A percentile compares a stretch with the other conserved stretches of the same genome.
Conservation (phyloP, 2,329 filamentous ascomycete species). For the Tolypocladium sp. region DNA sequence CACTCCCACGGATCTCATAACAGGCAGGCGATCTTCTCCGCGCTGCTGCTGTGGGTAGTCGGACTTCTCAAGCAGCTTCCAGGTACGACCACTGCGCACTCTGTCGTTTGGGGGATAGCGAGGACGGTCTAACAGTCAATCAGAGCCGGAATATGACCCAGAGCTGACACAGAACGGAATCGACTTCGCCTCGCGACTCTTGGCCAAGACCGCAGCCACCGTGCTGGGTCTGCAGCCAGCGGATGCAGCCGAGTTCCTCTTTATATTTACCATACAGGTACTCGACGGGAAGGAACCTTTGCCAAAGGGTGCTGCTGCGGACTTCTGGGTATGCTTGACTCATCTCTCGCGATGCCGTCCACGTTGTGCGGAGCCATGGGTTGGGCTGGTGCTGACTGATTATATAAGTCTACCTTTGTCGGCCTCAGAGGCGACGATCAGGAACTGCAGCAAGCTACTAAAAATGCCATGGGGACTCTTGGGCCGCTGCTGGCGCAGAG, state of each 20-base stretch:
- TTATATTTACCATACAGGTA: slow-evolving; percentile 63
- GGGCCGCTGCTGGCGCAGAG: slow-evolving; percentile 52
- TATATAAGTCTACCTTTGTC: slow-evolving; percentile 41
- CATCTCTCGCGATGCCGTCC: not conserved
- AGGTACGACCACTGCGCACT: slow-evolving; percentile 24
- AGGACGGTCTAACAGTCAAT: slow-evolving; percentile 14
- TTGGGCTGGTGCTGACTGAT: not conserved
- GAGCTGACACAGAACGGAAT: slow-evolving; percentile 67
- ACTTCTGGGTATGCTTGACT: slow-evolving; percentile 59
- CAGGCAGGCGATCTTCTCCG: slow-evolving; percentile 37
- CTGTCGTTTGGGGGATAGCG: slow-evolving; percentile 11
- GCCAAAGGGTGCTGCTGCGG: slow-evolving; percentile 63
- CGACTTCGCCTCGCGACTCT: slow-evolving; percentile 58
- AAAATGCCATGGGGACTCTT: slow-evolving; percentile 45
- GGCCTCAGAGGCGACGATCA: slow-evolving; percentile 32
- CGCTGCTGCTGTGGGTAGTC: slow-evolving; percentile 53
- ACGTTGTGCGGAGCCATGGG: not conserved
- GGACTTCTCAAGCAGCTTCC: slow-evolving; percentile 53
- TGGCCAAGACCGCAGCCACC: slow-evolving; percentile 51
- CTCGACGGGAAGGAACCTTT: slow-evolving; percentile 64
- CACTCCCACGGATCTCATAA: slow-evolving; percentile 32
- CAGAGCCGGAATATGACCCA: slow-evolving; percentile 58
- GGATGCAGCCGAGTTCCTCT: slow-evolving; percentile 53
- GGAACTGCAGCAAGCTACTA: slow-evolving; percentile 32
- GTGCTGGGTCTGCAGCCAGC: slow-evolving; percentile 49